Evolutionary conservation across 257 asterid species (phyloP).

Genomic region (Buddleja alternifolia): DNA sequence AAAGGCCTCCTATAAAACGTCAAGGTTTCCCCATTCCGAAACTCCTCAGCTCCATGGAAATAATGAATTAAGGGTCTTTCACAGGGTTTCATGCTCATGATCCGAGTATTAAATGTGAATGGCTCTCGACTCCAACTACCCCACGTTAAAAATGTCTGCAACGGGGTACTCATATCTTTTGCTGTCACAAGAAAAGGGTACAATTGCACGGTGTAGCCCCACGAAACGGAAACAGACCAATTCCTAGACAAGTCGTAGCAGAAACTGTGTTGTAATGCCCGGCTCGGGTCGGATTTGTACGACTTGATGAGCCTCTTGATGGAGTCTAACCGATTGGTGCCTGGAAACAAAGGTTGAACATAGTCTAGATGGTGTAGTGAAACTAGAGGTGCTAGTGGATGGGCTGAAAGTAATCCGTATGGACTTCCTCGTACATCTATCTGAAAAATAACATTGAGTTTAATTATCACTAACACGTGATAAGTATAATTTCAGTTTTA

Average conservation of each 20-base stretch:
- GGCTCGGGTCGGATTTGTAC: conserved; percentile 57
- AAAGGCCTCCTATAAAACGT: conserved; percentile 45
- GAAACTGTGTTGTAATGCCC: conserved; percentile 65
- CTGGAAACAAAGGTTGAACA: conserved; percentile 60
- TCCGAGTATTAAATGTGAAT: conserved; percentile 64
- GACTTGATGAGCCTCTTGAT: conserved; percentile 49
- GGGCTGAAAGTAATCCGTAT: conserved; percentile 80
- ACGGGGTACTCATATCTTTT: conserved; percentile 57
- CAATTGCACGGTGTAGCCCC: conserved; percentile 80
- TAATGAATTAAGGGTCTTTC: conserved; percentile 54
- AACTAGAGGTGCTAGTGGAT: conserved; percentile 76
- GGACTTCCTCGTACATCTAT: conserved; percentile 72
- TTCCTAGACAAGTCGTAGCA: conserved; percentile 57
- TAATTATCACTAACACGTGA: too few species aligned
- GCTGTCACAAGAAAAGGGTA: conserved; percentile 51
- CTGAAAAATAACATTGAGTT: conserved; percentile 26
- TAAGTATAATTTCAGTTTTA: too few species aligned
- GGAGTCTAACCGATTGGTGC: conserved; percentile 45
- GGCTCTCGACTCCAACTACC: conserved; percentile 57
- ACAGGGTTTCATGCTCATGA: conserved; percentile 51
- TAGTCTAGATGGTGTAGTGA: conserved; percentile 79
- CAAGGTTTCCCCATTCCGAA: conserved; percentile 38
- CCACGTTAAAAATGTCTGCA: conserved; percentile 77
- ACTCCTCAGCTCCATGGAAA: conserved; percentile 36
- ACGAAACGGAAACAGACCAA: conserved; percentile 70